phyloP scores from a whole-genome alignment of 2,329 filamentous ascomycete species.

The Verticillium zaregamsianum region DNA sequence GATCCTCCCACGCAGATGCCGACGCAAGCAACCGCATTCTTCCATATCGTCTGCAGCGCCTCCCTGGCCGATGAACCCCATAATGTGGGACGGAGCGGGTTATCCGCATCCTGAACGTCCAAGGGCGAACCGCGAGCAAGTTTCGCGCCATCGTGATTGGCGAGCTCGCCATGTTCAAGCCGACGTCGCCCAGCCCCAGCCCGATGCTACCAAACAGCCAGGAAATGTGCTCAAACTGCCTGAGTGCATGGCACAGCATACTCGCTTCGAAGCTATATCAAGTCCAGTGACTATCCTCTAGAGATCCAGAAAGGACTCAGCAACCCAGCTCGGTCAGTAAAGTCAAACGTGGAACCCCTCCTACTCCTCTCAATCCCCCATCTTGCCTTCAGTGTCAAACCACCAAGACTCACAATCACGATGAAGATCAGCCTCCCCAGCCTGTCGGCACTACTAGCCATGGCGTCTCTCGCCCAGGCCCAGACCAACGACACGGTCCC shows the following conservation, averaged over 20 bases:
- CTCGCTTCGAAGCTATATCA: not conserved
- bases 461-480: not conserved
- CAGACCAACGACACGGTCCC: not conserved
- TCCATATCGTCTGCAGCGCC: not conserved
- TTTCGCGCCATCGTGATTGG: not conserved
- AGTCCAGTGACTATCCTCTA: not conserved
- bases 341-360: no score
- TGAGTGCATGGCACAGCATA: not conserved
- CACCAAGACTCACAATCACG: not conserved
- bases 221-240: not conserved
- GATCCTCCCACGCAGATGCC: not conserved
- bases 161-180: not conserved
- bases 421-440: not conserved
- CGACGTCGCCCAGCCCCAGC: not conserved
- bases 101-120: not conserved
- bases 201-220: not conserved
- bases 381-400: not conserved
- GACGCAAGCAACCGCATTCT: not conserved
- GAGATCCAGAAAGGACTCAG: no score
- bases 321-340: no score
- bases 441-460: not conserved
- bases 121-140: not conserved
- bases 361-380: not conserved
- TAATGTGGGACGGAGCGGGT: not conserved
- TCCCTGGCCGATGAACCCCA: not conserved